A percentile compares a stretch with the other conserved stretches of the same genome.
phyloP scores from a whole-genome alignment of 257 asterid species.

The Vinca minor region DNA sequence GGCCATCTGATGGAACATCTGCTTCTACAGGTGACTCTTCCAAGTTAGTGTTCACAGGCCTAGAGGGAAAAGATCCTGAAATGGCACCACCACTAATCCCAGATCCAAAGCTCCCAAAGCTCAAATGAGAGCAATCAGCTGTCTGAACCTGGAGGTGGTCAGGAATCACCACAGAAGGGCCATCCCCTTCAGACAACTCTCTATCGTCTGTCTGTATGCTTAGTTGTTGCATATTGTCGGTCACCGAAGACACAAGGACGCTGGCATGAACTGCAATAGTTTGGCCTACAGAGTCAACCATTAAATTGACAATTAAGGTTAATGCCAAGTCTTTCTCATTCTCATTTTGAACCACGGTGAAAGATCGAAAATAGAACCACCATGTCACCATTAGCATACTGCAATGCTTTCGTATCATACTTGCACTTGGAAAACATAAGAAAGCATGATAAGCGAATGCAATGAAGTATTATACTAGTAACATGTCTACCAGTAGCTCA shows the following conservation, averaged over 20 bases:
- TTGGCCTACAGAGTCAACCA: slow-evolving; percentile 6
- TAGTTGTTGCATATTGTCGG: slow-evolving; percentile 48
- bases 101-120: slow-evolving; percentile 81
- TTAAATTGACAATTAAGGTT: background rate
- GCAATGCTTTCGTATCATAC: background rate
- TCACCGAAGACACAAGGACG: slow-evolving; percentile 41
- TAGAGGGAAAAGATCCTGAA: slow-evolving; percentile 40
- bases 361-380: background rate
- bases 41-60: slow-evolving; percentile 33
- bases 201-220: slow-evolving; percentile 44
- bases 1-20: slow-evolving; percentile 42
- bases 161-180: slow-evolving; percentile 68
- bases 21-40: slow-evolving; percentile 44
- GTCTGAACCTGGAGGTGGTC: slow-evolving; percentile 72
- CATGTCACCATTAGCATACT: background rate
- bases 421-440: background rate
- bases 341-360: background rate
- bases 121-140: slow-evolving; percentile 76
- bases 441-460: background rate
- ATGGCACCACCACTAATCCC: slow-evolving; percentile 30
- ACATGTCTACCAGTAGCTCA: background rate
- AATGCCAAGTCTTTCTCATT: background rate
- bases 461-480: background rate
- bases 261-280: slow-evolving; percentile 46
- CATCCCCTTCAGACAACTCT: slow-evolving; percentile 37